phyloP scores from a whole-genome alignment of 192 early-diverging fungal genomes.

The Gamsiella multidivaricata region DNA sequence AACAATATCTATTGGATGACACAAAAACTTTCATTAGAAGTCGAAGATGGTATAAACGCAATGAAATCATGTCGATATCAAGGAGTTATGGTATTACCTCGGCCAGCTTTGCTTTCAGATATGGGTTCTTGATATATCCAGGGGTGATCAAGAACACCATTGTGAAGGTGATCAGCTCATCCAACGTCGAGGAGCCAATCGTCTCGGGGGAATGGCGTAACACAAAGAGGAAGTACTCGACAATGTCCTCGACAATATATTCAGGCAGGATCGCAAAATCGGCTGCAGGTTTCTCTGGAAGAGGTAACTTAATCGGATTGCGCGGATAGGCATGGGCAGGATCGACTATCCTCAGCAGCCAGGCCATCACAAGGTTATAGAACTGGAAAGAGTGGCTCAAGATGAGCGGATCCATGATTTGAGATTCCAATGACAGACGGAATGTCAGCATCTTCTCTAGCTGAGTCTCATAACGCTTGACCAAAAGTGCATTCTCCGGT shows the following conservation, averaged over 20 bases:
- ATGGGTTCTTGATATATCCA: slow-evolving; percentile 90
- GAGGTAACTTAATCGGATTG: slow-evolving; percentile 57
- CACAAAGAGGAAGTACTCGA: slow-evolving; percentile 82
- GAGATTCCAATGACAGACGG: slow-evolving; percentile 79
- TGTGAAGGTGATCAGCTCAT: slow-evolving; percentile 72
- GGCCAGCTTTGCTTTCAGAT: slow-evolving; percentile 93
- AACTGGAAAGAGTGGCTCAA: slow-evolving; percentile 78
- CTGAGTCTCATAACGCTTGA: slow-evolving; percentile 73
- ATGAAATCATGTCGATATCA: no score
- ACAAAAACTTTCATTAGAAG: neutral
- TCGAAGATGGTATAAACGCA: neutral
- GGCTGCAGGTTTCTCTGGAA: slow-evolving; percentile 66
- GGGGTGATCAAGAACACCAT: slow-evolving; percentile 86
- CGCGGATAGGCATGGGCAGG: slow-evolving; percentile 60
- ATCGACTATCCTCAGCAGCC: slow-evolving; percentile 83
- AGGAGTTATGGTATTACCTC: slow-evolving; percentile 68
- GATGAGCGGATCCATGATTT: slow-evolving; percentile 78
- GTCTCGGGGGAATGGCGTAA: slow-evolving; percentile 61
- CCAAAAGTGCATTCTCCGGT: slow-evolving; percentile 52
- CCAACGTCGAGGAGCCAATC: slow-evolving; percentile 48
- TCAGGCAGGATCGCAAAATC: slow-evolving; percentile 87
- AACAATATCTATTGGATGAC: slow-evolving; percentile 72
- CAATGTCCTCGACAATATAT: slow-evolving; percentile 91
- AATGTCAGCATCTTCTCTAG: slow-evolving; percentile 75
- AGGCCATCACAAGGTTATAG: slow-evolving; percentile 91